Evolutionary conservation across 2,329 filamentous ascomycete species (phyloP).

Genomic region (Penicillium sp.): DNA sequence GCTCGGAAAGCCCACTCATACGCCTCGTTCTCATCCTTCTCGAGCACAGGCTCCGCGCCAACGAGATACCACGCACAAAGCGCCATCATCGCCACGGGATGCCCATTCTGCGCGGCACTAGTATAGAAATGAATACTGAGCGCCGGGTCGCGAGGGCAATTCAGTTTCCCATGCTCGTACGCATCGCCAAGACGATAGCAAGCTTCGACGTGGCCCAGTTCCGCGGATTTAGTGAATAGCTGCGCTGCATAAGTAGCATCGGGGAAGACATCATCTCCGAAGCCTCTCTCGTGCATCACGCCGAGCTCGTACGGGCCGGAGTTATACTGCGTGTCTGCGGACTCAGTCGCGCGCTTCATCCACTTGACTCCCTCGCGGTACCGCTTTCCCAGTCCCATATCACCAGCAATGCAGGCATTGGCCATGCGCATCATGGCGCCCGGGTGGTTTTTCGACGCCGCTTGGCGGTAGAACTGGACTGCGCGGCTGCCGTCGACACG

Average conservation of each 20-base stretch:
- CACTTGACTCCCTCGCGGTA: constrained; percentile 91
- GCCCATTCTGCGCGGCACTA: constrained; percentile 72
- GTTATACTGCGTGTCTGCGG: constrained; percentile 86
- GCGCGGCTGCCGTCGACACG: constrained; percentile 83
- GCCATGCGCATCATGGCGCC: constrained; percentile 89
- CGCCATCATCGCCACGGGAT: constrained; percentile 90
- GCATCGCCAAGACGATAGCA: constrained; percentile 86
- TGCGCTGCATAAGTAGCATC: constrained; percentile 87
- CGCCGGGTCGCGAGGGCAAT: constrained; percentile 81
- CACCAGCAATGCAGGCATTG: constrained; percentile 78
- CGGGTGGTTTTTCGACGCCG: constrained; percentile 87
- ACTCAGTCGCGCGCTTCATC: constrained; percentile 85
- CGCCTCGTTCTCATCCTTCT: constrained; percentile 91
- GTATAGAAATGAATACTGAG: constrained; percentile 97
- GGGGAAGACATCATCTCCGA: constrained; percentile 84
- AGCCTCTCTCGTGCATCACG: constrained; percentile 81
- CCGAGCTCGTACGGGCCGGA: constrained; percentile 84
- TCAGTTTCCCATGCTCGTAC: constrained; percentile 83
- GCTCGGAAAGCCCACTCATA: constrained; percentile 91
- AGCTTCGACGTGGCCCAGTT: constrained; percentile 79
- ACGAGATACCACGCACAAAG: constrained; percentile 98
- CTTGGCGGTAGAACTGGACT: constrained; percentile 81
- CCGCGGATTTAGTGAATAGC: constrained; percentile 86
- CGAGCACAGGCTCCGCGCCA: constrained; percentile 79
- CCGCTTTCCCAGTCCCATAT: constrained; percentile 72